phyloP scores from a whole-genome alignment of 805 yeast species.

The Zygoascus tannicola region DNA sequence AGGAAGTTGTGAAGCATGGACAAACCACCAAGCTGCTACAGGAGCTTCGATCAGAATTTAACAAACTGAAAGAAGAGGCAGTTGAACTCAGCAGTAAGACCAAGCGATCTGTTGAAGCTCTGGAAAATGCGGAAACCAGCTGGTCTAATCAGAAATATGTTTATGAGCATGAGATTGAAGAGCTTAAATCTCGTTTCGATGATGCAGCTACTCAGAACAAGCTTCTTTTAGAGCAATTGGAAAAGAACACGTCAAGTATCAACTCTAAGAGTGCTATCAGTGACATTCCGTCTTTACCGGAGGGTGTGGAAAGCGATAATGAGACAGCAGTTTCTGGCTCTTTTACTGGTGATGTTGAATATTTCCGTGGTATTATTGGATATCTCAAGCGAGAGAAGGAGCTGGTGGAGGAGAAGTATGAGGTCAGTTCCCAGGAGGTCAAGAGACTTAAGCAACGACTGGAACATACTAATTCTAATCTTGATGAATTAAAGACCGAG shows the following conservation, averaged over 20 bases:
- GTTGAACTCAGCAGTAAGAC: conserved; percentile 23
- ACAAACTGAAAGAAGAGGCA: conserved; percentile 24
- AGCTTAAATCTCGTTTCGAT: conserved; percentile 37
- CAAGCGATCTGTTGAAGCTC: conserved; percentile 25
- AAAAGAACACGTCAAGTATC: conserved; percentile 26
- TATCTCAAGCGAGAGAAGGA: conserved; percentile 72
- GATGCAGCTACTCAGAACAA: conserved; percentile 62
- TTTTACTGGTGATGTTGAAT: conserved; percentile 16
- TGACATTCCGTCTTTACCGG: neutral
- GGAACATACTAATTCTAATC: conserved; percentile 38
- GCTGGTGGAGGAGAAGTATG: conserved; percentile 50
- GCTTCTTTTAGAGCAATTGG: conserved; percentile 60
- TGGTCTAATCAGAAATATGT: conserved; percentile 38
- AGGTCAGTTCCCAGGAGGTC: conserved; percentile 44
- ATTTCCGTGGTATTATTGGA: conserved; percentile 44
- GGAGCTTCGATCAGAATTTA: conserved; percentile 31
- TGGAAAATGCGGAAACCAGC: conserved; percentile 33
- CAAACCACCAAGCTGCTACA: conserved; percentile 37
- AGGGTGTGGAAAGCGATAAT: neutral
- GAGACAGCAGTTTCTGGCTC: conserved; percentile 6
- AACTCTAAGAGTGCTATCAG: conserved; percentile 1
- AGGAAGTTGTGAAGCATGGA: conserved; percentile 47
- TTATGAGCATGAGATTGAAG: conserved; percentile 41
- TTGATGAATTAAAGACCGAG: conserved; percentile 45
- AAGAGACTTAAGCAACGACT: conserved; percentile 44